Conservation (phyloP, 768 basidiomycete species). For the Mycena venus region DNA sequence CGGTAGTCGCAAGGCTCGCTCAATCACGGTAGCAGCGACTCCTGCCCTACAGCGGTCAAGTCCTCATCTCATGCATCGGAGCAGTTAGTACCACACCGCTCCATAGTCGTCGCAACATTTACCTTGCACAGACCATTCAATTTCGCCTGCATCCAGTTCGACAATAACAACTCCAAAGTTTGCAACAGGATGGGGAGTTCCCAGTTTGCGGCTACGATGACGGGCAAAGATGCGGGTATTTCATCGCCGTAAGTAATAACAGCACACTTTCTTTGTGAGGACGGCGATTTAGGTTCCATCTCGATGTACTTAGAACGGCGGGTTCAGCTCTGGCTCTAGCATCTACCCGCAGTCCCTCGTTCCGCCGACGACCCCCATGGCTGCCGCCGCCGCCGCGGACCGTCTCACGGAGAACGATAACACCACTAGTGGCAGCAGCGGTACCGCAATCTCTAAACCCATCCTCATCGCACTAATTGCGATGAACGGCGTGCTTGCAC, state of each 20-base stretch:
- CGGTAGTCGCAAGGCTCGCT: background rate
- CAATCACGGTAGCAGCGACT: background rate
- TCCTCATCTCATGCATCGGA: background rate
- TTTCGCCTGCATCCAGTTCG: background rate
- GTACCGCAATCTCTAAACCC: background rate
- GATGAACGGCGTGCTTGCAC: slow-evolving; percentile 4
- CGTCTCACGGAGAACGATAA: background rate
- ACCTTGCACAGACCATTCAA: background rate
- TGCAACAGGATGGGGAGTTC: background rate
- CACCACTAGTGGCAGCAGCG: background rate
- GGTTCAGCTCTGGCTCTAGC: background rate
- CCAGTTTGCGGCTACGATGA: background rate
- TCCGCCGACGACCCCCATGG: no score
- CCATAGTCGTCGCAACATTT: background rate
- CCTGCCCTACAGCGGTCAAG: background rate
- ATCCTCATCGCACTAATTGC: slow-evolving; percentile 12
- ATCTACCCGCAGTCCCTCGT: background rate
- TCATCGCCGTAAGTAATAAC: background rate
- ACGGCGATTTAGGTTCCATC: background rate
- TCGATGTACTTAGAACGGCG: background rate
- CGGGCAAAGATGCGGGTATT: background rate
- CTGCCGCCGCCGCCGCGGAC: background rate
- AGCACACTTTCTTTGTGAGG: background rate
- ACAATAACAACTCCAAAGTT: background rate
- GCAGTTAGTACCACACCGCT: no score